Base-by-base conservation (phyloP, 148 eudicot species). In the Rhododendron henanense region DNA sequence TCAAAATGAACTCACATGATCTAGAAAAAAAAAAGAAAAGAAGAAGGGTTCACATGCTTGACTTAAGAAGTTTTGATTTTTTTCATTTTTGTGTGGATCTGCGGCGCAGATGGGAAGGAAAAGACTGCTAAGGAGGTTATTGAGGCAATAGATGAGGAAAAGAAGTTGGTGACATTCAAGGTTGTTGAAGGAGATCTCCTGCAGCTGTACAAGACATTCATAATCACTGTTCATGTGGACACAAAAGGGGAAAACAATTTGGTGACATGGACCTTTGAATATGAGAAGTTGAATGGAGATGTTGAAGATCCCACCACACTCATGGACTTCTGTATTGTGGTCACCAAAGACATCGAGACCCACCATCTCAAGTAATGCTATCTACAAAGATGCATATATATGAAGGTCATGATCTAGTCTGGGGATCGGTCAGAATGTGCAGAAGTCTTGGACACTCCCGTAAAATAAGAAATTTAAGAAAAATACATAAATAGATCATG, bases 201-300 rank as follows among this genome's bases (percentile, higher is more conserved):
- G 18, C 35, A 86, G 57, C 51, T 25, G 3, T 88, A 59, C 84
- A 84, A 86, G 86, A 55, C 5, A 31, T 31, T 83, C 4, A 14
- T 10, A 3, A 1, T 25, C 23, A 69, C 28, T 21, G 59, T 79
- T 44, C 85, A 84, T 44, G 86, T 88, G 8, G 86, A 86, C 21
- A 84, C 67, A 0, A 44, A 51, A 6, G 88, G 90, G 3, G 25
- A 33, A 71, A 81, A 47, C 57, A 80, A 84, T 76, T 14, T 86
- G 33, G 88, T 86, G 35, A 86, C 88, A 33, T 88, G 88, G 90
- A 88, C 87, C 18, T 15, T 86, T 6, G 87, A 88, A 33, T 88
- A 86, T 28, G 88, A 86, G 90, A 88, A 86, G 74, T 28, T 79
- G 79, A 73, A 48, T 14, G 85, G 77, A 9, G 25, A 25, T 53